Evolutionary conservation across 148 eudicot genomes (phyloP).

Genomic region (Rhododendron griersonianum): DNA sequence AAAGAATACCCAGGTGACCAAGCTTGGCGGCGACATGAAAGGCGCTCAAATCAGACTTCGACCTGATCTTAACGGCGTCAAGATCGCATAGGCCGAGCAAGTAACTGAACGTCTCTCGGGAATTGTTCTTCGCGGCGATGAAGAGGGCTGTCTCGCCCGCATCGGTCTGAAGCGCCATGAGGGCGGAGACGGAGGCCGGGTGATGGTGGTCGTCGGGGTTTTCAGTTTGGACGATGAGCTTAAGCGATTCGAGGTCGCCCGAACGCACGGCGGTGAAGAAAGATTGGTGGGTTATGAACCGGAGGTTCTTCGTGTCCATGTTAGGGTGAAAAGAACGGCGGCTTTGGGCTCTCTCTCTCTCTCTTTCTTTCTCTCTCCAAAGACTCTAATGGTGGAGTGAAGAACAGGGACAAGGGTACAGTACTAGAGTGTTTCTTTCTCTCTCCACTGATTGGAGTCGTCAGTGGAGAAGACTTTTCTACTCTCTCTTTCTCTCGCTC

Average conservation of each 20-base stretch:
- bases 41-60: constrained; percentile 55
- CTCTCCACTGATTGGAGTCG: background rate
- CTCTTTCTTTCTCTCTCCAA: background rate
- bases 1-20: constrained; percentile 61
- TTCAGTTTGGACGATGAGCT: constrained; percentile 34
- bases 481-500: too few species aligned
- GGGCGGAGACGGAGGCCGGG: constrained; percentile 26
- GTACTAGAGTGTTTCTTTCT: background rate
- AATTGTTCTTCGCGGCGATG: constrained; percentile 58
- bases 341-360: background rate
- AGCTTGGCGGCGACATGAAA: constrained; percentile 66
- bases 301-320: constrained; percentile 49
- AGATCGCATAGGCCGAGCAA: constrained; percentile 61
- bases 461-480: background rate
- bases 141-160: constrained; percentile 64
- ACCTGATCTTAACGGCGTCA: constrained; percentile 38
- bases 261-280: constrained; percentile 65
- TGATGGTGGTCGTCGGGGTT: constrained; percentile 29
- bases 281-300: constrained; percentile 60
- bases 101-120: constrained; percentile 30
- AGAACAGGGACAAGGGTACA: too few species aligned
- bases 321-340: background rate
- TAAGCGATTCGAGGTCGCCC: constrained; percentile 41
- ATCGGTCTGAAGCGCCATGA: constrained; percentile 55
- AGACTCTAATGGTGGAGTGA: background rate